Evolutionary conservation across 1,139 yeast species (phyloP), one percentile per base, ranked within the genome.

Genomic region (Torulaspora pretoriensis): DNA sequence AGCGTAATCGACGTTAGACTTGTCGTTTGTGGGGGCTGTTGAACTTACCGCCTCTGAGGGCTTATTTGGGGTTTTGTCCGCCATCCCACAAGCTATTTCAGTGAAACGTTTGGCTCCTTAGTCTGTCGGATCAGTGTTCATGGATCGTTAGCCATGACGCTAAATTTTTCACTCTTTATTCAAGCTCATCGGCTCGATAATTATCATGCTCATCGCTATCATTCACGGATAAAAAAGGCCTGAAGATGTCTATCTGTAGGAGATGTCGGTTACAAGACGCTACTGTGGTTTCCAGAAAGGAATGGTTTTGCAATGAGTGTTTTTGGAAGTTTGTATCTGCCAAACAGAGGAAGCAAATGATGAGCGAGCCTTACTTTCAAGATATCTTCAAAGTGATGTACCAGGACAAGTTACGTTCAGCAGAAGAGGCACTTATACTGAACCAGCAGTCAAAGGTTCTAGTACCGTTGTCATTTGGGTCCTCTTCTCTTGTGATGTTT

Each of bases 301-400:
- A 88, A 59, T 63, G 69, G 8, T 83, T 84, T 51, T 87, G 96
- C 64, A 62, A 71, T 35, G 59, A 59, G n/a, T 90, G 97, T 63
- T 89, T 87, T 55, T 61, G 76, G 24, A 71, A 81, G 49, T 89
- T 87, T 56, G 72, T 89, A 29, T 73, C 84, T 49, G 82, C 88
- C 23, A 89, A 88, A 61, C 90, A 86, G 64, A 72, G 96, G 50
- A 84, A 83, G 59, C 83, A 75, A 59, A 80, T 90, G 87, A 80
- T 88, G 84, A 70, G 69, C 32, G 75, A 74, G 52, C 90, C 84
- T 23, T 76, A 72, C 45, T 87, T 76, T 66, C 84, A 85, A 58
- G 89, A 83, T 24, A 77, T 80, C 56, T 86, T 67, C 46, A 64
- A 63, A 47, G 65, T 64, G 0, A 43, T 57, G 27, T 61, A 77